Percentiles rank a stretch among this genome's conserved stretches.
Conservation (phyloP, 169 alveolate genomes). For the Perkinsus marinus region DNA sequence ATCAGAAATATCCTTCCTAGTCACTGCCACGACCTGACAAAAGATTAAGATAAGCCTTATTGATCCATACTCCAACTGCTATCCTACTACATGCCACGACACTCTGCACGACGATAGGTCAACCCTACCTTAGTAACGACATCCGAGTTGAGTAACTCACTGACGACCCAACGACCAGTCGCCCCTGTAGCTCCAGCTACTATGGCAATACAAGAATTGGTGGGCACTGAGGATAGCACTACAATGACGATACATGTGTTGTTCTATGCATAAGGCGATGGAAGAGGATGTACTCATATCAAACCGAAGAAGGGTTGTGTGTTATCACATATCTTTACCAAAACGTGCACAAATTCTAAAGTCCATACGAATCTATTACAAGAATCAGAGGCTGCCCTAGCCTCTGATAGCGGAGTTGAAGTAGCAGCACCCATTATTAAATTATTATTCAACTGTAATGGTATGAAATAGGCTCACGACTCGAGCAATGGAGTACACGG, state of each 20-base stretch:
- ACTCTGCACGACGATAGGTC: too few relatives aligned
- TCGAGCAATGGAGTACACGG: too few relatives aligned
- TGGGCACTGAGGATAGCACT: not conserved
- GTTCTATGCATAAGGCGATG: too few relatives aligned
- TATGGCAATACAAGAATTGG: not conserved
- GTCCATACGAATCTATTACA: not conserved
- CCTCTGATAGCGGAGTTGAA: not conserved
- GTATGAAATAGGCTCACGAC: too few relatives aligned
- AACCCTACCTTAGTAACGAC: not conserved
- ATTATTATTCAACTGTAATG: not conserved
- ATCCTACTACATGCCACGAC: too few relatives aligned
- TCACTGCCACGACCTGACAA: not conserved
- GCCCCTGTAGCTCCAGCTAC: not conserved
- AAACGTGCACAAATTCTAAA: too few relatives aligned
- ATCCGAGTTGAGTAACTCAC: not conserved
- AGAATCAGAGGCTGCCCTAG: not conserved
- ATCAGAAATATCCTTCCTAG: not conserved
- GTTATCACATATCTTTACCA: too few relatives aligned
- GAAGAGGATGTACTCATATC: too few relatives aligned
- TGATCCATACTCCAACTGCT: too few relatives aligned
- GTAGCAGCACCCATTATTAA: not conserved
- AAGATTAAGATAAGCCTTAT: too few relatives aligned
- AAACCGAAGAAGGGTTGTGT: too few relatives aligned
- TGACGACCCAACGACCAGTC: not conserved
- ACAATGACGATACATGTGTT: too few relatives aligned